Evolutionary conservation across 1,284 basidiomycete species (phyloP), one percentile per base, ranked within the genome.

Genomic region (Ganoderma multipileum): DNA sequence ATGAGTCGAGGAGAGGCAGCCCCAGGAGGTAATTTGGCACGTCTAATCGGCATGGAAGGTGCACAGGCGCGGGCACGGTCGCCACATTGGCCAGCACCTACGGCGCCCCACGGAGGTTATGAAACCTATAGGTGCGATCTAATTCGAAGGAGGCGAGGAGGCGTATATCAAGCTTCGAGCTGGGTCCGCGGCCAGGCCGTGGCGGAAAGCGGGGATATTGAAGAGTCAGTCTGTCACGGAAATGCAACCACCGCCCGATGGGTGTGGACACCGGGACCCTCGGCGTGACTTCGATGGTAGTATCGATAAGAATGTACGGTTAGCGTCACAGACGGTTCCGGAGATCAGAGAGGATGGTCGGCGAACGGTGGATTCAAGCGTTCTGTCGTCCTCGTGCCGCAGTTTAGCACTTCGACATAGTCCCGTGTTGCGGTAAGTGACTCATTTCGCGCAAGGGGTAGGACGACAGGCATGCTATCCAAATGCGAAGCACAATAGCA

Each of bases 401-500:
- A 28, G 28, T 28, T 30, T 30, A 55, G 52, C 26, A 28, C 14
- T 30, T 54, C 30, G 52, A 55, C 14, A 20, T 55, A 23, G 28
- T 30, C 28, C 52, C 47, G 23, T 7, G 16, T 55, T 16, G 50
- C 16, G 11, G 26, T 28, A 14, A 38, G 36, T 58, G 47, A 55
- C 36, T 28, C 39, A 57, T 14, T 30, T 33, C n/a, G 20, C 33
- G 55, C 55, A 33, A 58, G 18, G 33, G 7, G 18, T 52, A 38
- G 12, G 30, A 63, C n/a, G 20, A 42, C 42, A 14, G 11, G 28
- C 3, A 26, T 16, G 8, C 4, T 18, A 36, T 30, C 58, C 42
- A 36, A 30, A 57, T 52, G n/a, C 18, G 64, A 65, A 20, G 64
- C 50, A 69, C 68, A 72, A 70, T 72, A 65, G 71, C 63, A 68